phyloP scores from a whole-genome alignment of 805 yeast genomes.

The Yamadazyma akitaensis region DNA sequence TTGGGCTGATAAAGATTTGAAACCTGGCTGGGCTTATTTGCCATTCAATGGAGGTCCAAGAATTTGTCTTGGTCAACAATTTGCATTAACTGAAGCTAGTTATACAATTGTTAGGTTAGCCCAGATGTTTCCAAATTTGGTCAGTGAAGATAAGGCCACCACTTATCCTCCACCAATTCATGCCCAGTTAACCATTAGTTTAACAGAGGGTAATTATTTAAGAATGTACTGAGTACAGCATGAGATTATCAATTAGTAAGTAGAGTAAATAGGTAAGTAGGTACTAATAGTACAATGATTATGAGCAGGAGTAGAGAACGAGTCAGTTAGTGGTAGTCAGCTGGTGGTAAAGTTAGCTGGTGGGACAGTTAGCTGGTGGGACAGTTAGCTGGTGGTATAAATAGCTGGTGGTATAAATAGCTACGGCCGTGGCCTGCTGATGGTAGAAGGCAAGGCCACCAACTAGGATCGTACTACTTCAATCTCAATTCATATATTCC shows the following conservation, averaged over 20 bases:
- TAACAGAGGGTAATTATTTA: slow-evolving; percentile 14
- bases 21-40: slow-evolving; percentile 45
- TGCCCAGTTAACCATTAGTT: slow-evolving; percentile 17
- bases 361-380: too few relatives aligned
- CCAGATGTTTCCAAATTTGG: slow-evolving; percentile 23
- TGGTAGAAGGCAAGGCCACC: background rate
- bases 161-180: slow-evolving; percentile 16
- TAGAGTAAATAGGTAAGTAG: too few relatives aligned
- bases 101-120: slow-evolving; percentile 38
- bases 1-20: slow-evolving; percentile 37
- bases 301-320: too few relatives aligned
- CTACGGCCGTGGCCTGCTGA: background rate
- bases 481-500: too few relatives aligned
- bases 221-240: slow-evolving; percentile 13
- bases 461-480: too few relatives aligned
- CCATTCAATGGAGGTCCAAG: slow-evolving; percentile 58
- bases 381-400: too few relatives aligned
- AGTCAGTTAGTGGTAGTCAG: too few relatives aligned
- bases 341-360: too few relatives aligned
- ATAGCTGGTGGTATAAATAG: background rate
- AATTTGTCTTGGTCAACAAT: slow-evolving; percentile 54
- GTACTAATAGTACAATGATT: too few relatives aligned
- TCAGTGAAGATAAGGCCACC: slow-evolving; percentile 8
- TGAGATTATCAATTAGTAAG: too few relatives aligned
- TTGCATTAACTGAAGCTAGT: slow-evolving; percentile 51